Base-by-base conservation (phyloP, 2,329 filamentous ascomycete species). In the Beauveria scarabaeidicola region DNA sequence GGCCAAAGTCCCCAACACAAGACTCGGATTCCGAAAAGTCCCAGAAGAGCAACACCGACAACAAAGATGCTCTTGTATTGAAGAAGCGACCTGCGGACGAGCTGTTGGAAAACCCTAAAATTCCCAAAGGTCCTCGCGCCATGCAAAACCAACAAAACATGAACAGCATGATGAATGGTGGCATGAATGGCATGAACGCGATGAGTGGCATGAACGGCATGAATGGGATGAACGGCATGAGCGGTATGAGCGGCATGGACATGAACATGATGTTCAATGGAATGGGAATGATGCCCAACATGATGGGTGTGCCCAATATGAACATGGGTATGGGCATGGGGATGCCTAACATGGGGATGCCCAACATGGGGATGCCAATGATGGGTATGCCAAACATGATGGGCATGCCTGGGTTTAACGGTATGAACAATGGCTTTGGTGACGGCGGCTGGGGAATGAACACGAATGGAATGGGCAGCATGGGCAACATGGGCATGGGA, bases 61-160 rank as follows among this genome's bases (percentile, higher is more conserved):
- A 67, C 63, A 69, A 66, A 5, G 68, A 72, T 27, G 69, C 71
- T 27, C 62, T 59, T 56, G 74, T 73, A 60, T 76, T 83, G 27
- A 94, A 89, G 75, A 99, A 97, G 76, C 85, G 94, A 23, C 82
- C 88, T 11, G 91, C 91, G 15, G 90, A 93, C 40, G 87, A 91
- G 56, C 79, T 79, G 36, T 75, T 81, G 7, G 83, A 86, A 66
- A 86, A 87, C 65, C 81, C 82, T 44, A 83, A 82, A 68, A 82
- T 86, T 44, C 82, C 84, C 50, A 87, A 86, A 66, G 84, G 78
- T 0, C 85, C 84, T 2, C 85, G 84, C 69, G 84, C 81, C 41
- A 88, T 85, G 84, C 82, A 81, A 65, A 80, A 73, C 69, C 80
- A 80, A 53, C 78, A 80, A 59, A 74, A 72, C 68, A 77, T 77